Percentiles rank a stretch among this genome's conserved stretches.
Evolutionary conservation across 2,329 filamentous ascomycete genomes (phyloP).

Genomic region (Pseudogymnoascus sp.): DNA sequence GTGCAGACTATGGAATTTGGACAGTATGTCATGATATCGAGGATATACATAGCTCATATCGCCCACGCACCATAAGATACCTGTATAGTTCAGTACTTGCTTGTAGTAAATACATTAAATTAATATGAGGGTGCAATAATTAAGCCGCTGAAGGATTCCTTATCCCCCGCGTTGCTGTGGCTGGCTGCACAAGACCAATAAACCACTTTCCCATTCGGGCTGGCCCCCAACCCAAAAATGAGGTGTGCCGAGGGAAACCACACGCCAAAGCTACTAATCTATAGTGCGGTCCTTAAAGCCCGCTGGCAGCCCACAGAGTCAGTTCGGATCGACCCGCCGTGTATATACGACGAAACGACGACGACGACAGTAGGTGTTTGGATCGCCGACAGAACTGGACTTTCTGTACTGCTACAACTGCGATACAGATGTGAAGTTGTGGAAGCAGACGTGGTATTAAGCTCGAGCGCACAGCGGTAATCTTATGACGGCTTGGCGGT

Average conservation of each 20-base stretch:
- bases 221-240: neutral
- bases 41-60: neutral
- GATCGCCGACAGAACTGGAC: neutral
- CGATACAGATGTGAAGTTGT: neutral
- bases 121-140: neutral
- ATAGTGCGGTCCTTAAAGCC: neutral
- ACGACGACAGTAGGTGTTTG: neutral
- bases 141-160: neutral
- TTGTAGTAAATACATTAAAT: neutral
- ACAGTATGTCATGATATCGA: neutral
- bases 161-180: neutral
- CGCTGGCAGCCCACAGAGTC: neutral
- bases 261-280: neutral
- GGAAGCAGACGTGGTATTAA: neutral
- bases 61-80: neutral
- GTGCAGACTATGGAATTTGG: neutral
- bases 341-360: neutral
- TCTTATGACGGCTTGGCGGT: slow-evolving; percentile 3
- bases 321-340: neutral
- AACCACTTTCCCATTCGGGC: slow-evolving; percentile 2
- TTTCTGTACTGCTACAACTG: neutral
- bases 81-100: neutral
- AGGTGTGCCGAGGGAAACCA: neutral
- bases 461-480: neutral
- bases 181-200: neutral